phyloP scores from a whole-genome alignment of 345 rosid genomes.

The Gossypium herbaceum region DNA sequence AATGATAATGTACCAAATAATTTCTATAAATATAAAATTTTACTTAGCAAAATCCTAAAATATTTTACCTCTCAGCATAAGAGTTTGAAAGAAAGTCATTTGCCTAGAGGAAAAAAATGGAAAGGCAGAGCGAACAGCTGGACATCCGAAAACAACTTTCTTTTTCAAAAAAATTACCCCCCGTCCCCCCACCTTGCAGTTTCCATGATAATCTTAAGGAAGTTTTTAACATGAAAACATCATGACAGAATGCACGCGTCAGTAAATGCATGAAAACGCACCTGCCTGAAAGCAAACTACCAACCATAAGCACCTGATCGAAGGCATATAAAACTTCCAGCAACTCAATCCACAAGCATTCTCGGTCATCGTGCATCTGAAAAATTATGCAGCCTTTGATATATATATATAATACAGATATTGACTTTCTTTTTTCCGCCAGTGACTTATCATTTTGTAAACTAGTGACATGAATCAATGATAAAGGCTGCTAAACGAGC shows the following conservation, averaged over 20 bases:
- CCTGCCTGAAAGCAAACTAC: background rate
- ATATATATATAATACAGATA: background rate
- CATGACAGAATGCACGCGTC: slow-evolving; percentile 13
- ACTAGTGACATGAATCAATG: background rate
- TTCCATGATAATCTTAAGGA: background rate
- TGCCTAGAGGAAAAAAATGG: too few species aligned
- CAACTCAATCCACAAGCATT: background rate
- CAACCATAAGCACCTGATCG: background rate
- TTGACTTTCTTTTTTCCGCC: background rate
- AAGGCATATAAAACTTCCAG: background rate
- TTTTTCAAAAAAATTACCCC: background rate
- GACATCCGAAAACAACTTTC: background rate
- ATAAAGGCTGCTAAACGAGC: background rate
- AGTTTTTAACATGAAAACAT: background rate
- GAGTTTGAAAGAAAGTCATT: too few species aligned
- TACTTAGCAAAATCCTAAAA: too few species aligned
- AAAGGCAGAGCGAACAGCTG: background rate
- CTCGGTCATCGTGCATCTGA: background rate
- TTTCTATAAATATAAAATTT: too few species aligned
- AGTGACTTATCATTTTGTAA: background rate
- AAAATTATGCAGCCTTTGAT: background rate
- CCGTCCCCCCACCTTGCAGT: background rate
- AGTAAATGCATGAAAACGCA: background rate
- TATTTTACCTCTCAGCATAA: too few species aligned
- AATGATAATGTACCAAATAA: too few species aligned